These are phyloP conservation scores for Mitragyna speciosa DNA, from an alignment of 257 asterid genomes.

Conservation along the genomic window DNA sequence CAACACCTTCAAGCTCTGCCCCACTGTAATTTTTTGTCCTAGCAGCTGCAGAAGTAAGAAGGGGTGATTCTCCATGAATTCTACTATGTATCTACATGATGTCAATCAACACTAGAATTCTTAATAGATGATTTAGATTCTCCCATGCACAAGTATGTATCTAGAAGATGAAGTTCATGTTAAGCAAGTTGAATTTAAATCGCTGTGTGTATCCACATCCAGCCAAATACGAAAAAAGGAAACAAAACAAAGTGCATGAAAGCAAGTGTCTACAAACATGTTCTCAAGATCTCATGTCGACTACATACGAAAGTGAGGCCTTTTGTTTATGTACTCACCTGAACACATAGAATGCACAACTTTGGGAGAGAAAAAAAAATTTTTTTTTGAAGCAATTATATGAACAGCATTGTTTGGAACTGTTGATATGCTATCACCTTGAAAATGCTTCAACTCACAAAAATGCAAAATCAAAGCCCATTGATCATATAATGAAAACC, in stretches of 20 bases:
- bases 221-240: neutral
- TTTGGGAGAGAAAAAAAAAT: no score
- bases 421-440: neutral
- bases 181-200: neutral
- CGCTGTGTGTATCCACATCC: neutral
- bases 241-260: neutral
- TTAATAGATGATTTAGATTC: neutral
- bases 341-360: no score
- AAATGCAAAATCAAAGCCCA: neutral
- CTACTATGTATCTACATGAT: neutral
- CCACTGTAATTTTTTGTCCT: constrained; percentile 96
- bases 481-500: neutral
- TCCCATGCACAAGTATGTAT: no score
- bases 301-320: neutral
- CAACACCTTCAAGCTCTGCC: constrained; percentile 99
- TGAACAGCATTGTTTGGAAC: neutral
- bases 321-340: neutral
- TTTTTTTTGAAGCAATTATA: no score
- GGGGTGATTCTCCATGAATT: neutral
- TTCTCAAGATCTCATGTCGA: neutral
- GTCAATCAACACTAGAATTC: neutral
- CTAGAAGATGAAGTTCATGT: neutral
- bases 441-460: neutral
- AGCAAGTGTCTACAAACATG: neutral
- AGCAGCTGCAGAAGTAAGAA: constrained; percentile 64